A percentile compares a stretch with the other conserved stretches of the same genome.
Conservation (phyloP, 1,284 basidiomycete species). For the Calocybe gambosa region DNA sequence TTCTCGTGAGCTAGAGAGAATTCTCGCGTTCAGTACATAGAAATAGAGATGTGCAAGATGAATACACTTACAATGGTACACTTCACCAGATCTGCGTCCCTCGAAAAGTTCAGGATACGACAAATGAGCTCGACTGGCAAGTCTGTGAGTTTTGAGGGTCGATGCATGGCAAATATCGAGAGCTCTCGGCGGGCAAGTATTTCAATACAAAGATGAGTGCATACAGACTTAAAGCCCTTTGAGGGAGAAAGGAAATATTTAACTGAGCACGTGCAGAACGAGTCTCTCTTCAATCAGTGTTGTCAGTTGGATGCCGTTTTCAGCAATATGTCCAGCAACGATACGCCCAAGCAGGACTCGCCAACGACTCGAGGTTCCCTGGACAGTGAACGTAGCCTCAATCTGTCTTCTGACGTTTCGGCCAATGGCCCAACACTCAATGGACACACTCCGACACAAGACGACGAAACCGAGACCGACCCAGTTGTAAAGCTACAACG, state of each 20-base stretch:
- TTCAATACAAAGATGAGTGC: background rate
- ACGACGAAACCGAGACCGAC: constrained; percentile 30
- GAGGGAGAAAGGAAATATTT: background rate
- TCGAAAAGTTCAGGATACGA: constrained; percentile 31
- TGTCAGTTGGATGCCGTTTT: background rate
- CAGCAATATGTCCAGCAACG: constrained; percentile 16
- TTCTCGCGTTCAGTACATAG: constrained; percentile 1
- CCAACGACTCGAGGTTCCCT: constrained; percentile 25
- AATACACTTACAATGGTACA: constrained; percentile 26
- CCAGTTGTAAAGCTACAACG: constrained; percentile 48
- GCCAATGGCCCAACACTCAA: constrained; percentile 24
- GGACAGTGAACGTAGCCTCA: constrained; percentile 31
- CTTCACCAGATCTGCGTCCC: constrained; percentile 30
- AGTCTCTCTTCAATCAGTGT: background rate
- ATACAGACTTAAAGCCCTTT: background rate
- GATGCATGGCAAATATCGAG: background rate
- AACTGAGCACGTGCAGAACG: constrained; percentile 7
- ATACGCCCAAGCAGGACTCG: constrained; percentile 6
- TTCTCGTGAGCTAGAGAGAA: constrained; percentile 31
- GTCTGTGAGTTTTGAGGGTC: constrained; percentile 16
- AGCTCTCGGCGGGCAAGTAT: too few relatives aligned
- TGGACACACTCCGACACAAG: constrained; percentile 20
- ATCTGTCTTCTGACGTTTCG: constrained; percentile 20
- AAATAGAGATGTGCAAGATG: background rate
- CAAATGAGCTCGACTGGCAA: constrained; percentile 42